Base-by-base conservation (phyloP, 495 filamentous ascomycete species). In the Chaetomium fimeti region DNA sequence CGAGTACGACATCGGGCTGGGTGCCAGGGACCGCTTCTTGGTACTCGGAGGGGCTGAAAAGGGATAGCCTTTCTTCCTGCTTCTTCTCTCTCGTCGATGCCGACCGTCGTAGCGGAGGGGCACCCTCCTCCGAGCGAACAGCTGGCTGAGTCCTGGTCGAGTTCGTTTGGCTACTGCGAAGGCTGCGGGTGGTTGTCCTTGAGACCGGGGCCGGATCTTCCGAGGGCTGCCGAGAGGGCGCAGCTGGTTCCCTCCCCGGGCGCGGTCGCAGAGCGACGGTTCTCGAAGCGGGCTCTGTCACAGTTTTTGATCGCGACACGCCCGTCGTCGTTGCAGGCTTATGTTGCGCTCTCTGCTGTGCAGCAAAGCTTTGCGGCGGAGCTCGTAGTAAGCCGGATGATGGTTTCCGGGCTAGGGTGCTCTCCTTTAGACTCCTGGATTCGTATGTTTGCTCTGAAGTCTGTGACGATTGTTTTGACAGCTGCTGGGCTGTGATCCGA, bases 281-380 rank as follows among this genome's bases (percentile, higher is more conserved):
- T 36, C 58, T 64, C 18, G 60, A 15, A 0, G 61, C 64, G 2
- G 68, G 64, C 6, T 74, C 73, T 2, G 66, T 29, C 12, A 67
- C 64, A 1, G 66, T 65, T 25, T 72, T 67, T 1, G 71, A 66
- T 12, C 71, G 56, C 36, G 51, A 42, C 57, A 65, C 24, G 54
- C 28, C 28, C 36, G 29, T 62, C 60, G 29, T 62, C 60, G 69
- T 74, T 15, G 72, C 45, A 3, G 78, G 75, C 42, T 77, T 78
- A 45, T 66, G 67, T 47, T 82, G 74, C 27, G 81, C 80, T 54
- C 85, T 74, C 66, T 87, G 84, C 61, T 87, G 84, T 7, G 85
- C 85, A 13, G 85, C 85, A 69, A 84, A 85, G 62, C 83, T 85
- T 62, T 84, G 83, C 5, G 81, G 76, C 1, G 80, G 76, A 5